These are phyloP conservation scores for Septoria petroselini DNA, from an alignment of 2,329 filamentous ascomycete genomes.

Conservation along the genomic window DNA sequence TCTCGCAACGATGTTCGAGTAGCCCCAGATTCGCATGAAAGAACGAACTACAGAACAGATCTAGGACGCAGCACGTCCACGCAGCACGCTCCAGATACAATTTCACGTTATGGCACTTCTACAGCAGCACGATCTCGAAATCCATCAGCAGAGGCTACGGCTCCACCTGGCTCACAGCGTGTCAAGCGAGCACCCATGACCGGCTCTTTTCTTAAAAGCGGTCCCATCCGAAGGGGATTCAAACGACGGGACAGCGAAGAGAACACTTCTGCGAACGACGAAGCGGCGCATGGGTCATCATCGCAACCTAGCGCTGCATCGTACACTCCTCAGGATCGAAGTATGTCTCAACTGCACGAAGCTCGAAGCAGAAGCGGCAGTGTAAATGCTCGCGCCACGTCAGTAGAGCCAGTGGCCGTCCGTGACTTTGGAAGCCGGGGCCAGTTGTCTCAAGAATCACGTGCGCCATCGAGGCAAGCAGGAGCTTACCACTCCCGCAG, in stretches of 20 bases:
- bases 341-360: constrained; percentile 26
- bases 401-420: constrained; percentile 37
- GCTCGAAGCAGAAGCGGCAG: constrained; percentile 34
- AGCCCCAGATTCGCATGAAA: constrained; percentile 23
- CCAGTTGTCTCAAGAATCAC: constrained; percentile 27
- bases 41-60: constrained; percentile 24
- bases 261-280: constrained; percentile 42
- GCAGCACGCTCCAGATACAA: constrained; percentile 51
- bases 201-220: constrained; percentile 72
- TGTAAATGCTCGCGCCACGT: constrained; percentile 34
- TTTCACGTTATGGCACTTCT: constrained; percentile 40
- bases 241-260: constrained; percentile 57
- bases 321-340: constrained; percentile 32
- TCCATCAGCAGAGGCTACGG: constrained; percentile 58
- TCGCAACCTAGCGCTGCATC: constrained; percentile 31
- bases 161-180: constrained; percentile 69
- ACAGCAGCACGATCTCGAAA: constrained; percentile 52
- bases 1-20: constrained; percentile 31
- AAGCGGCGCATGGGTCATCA: constrained; percentile 31
- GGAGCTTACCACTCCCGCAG: constrained; percentile 29
- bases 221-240: constrained; percentile 67
- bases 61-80: constrained; percentile 37
- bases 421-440: constrained; percentile 37
- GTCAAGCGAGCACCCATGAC: constrained; percentile 74
- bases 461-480: constrained; percentile 31